Percentiles rank a stretch among this genome's conserved stretches.
These are phyloP conservation scores for Nakazawaea laoshanensis DNA, from an alignment of 805 yeast genomes.

Conservation along the genomic window DNA sequence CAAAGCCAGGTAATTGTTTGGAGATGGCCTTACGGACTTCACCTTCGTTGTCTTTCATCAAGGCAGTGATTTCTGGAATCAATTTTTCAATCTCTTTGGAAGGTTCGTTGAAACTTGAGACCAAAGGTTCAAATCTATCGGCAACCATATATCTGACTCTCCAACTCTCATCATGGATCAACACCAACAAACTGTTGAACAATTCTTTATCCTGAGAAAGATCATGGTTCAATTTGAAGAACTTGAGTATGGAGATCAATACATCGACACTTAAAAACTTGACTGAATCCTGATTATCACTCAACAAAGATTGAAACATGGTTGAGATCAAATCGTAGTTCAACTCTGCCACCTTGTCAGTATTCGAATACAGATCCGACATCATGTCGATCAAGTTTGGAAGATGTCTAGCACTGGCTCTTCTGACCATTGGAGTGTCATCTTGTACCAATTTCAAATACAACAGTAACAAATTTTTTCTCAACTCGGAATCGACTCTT, in stretches of 20 bases:
- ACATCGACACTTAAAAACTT: slow-evolving; percentile 85
- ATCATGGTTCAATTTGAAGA: slow-evolving; percentile 52
- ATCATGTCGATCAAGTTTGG: slow-evolving; percentile 65
- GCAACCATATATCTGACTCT: slow-evolving; percentile 97
- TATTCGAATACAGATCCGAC: slow-evolving; percentile 19
- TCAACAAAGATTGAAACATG: slow-evolving; percentile 71
- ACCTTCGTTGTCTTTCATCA: slow-evolving; percentile 89
- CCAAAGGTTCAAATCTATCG: slow-evolving; percentile 77
- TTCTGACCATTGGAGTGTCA: slow-evolving; percentile 96
- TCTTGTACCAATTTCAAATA: slow-evolving; percentile 72
- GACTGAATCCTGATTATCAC: slow-evolving; percentile 92
- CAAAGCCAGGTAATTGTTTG: slow-evolving; percentile 77
- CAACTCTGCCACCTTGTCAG: slow-evolving; percentile 41
- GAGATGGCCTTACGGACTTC: slow-evolving; percentile 95
- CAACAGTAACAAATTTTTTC: slow-evolving; percentile 56
- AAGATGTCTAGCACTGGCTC: slow-evolving; percentile 83
- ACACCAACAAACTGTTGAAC: slow-evolving; percentile 54
- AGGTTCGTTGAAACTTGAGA: slow-evolving; percentile 51
- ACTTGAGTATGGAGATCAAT: slow-evolving; percentile 70
- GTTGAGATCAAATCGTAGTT: slow-evolving; percentile 74
- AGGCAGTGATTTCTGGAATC: slow-evolving; percentile 61
- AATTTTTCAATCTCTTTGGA: slow-evolving; percentile 47
- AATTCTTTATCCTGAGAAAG: slow-evolving; percentile 53
- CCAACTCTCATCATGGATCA: slow-evolving; percentile 91
- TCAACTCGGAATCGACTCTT: slow-evolving; percentile 43